Base-by-base conservation (phyloP, 2,329 filamentous ascomycete species). In the Falciphora oryzae region DNA sequence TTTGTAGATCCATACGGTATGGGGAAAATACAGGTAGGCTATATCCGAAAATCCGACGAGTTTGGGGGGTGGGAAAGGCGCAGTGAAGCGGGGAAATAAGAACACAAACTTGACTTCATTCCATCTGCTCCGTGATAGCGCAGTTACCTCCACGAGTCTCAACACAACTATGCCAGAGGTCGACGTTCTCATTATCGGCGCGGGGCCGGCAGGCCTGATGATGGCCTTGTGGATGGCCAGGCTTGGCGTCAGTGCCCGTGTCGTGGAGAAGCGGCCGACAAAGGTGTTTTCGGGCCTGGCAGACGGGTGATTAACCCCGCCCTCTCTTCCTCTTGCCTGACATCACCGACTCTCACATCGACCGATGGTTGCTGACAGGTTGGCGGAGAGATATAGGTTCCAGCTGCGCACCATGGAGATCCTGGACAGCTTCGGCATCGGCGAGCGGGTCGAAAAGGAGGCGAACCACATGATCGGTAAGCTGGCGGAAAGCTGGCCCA, bases 371-470 rank as follows among this genome's bases (percentile, higher is more conserved):
- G 25, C 4, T 35, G 32, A 35, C 13, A 14, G 32, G 32, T 35
- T 14, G 4, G 32, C 32, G 32, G 32, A 35, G 32, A 10, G 32
- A 2, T 5, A 6, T 44, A 66, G 67, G 11, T 74, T 76, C 7
- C 86, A 90, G 74, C 84, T 82, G 66, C 85, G 89, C 3, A 90
- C 86, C 0, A 78, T 91, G 3, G 88, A 92, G 73, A 89, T 92
- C n/a, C 85, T 92, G 64, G 87, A 92, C 69, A 86, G 84, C 62
- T 89, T 92, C 68, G 89, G 85, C 0, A 84, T 92, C 65, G 86
- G 79, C 3, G 83, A 90, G 66, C 77, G 82, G 3, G 83, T 82
- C 1, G 86, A 85, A 83, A 87, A 86, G 61, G 88, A 91, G 69
- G 81, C 84, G 14, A 89, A 89, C 71, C 86, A 87, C 70, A 84